Base-by-base conservation (phyloP, 2,329 filamentous ascomycete species). In the Colletotrichum godetiae region DNA sequence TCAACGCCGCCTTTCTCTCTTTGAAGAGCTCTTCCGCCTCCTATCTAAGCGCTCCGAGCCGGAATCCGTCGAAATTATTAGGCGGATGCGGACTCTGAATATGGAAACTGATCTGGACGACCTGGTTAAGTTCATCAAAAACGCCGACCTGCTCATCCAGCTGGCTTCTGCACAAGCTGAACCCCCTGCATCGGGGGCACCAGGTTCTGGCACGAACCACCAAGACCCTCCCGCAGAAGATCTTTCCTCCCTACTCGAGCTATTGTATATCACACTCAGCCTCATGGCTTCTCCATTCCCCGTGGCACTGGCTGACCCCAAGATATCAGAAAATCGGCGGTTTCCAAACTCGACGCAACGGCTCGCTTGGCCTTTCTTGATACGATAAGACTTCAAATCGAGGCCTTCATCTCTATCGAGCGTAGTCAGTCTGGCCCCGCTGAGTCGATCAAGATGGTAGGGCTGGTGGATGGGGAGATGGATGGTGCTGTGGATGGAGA, bases 11-110 rank as follows among this genome's bases (percentile, higher is more conserved):
- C n/a, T 67, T 31, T 46, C 57, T 11, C 68, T 75, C 6, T 70
- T 75, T 49, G 68, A 75, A 12, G 68, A 75, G 7, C 61, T 75
- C 19, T 75, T 75, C 49, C 29, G 35, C 22, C 68, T 75, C 1
- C 55, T 75, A 12, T 64, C 66, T 1, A 68, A 67, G 58, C 74
- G 74, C 35, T 52, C 73, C n/a, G 74, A 75, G 19, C n/a, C 62
- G 24, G 74, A 75, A 29, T 75, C 74, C 1, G 27, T 75, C 29
- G 74, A 68, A 24, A 75, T 75, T n/a, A 64, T 75, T 5, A 66
- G 73, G 10, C 68, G 74, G 2, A 63, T 75, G 52, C 74, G 74
- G 10, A 73, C 42, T 13, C 27, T 69, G n/a, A 73, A 75, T 5
- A 53, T 73, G 2, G 46, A 69, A 2, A 69, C 68, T 8, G 74